These are phyloP conservation scores for Cyberlindnera xishuangbannaensis DNA, from an alignment of 805 yeast species.

Conservation along the genomic window DNA sequence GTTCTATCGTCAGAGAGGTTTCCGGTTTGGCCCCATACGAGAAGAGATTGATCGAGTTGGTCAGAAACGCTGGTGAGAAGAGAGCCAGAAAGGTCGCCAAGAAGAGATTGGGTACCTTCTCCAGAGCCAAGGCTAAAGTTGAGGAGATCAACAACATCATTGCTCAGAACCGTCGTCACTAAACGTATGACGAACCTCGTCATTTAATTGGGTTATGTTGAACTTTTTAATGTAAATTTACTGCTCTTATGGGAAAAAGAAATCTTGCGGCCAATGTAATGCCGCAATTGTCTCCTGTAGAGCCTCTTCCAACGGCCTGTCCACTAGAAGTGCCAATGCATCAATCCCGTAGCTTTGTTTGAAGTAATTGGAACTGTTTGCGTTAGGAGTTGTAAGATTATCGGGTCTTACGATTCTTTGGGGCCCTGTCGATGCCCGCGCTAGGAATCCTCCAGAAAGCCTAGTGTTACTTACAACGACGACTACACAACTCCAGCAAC, in stretches of 20 bases:
- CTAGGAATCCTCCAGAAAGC: no score
- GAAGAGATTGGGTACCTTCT: slow-evolving; percentile 99
- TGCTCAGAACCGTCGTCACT: slow-evolving; percentile 95
- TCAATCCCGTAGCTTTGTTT: no score
- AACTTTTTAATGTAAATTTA: slow-evolving; percentile 20
- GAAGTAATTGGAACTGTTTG: no score
- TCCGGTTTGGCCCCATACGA: slow-evolving; percentile 99
- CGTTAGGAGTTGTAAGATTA: no score
- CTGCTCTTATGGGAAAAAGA: slow-evolving; percentile 11
- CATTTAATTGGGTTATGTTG: slow-evolving; percentile 21
- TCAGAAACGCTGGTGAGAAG: slow-evolving; percentile 99
- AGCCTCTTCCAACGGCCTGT: no score
- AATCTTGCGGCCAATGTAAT: no score
- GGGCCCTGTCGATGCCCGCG: no score
- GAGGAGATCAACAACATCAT: slow-evolving; percentile 96
- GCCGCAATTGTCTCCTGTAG: no score
- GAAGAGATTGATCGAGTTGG: slow-evolving; percentile 98
- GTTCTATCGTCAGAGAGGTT: slow-evolving; percentile 93
- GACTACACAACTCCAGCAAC: no score
- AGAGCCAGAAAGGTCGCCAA: slow-evolving; percentile 99
- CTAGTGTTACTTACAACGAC: no score
- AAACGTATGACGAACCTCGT: slow-evolving; percentile 26
- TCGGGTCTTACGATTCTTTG: no score
- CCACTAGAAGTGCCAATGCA: no score
- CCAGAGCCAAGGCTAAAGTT: slow-evolving; percentile 99